A percentile compares a stretch with the other conserved stretches of the same genome.
Conservation (phyloP, 176 grass and related monocot species). For the Musa schizocarpa region DNA sequence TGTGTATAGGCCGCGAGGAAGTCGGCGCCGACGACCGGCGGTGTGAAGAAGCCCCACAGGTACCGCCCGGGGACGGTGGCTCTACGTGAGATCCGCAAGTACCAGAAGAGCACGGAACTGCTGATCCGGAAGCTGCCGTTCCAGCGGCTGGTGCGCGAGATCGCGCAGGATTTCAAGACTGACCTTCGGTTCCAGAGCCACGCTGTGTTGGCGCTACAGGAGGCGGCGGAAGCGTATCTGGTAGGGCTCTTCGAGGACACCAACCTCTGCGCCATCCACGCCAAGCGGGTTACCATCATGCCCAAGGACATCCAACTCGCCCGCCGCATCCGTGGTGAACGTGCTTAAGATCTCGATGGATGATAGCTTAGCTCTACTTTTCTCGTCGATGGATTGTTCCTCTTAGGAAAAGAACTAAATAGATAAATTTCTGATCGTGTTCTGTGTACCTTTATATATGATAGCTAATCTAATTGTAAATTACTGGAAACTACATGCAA, state of each 20-base stretch:
- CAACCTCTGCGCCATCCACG: conserved; percentile 27
- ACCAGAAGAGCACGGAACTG: conserved; percentile 30
- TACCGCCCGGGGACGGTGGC: conserved; percentile 18
- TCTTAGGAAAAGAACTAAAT: not conserved
- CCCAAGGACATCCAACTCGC: conserved; percentile 12
- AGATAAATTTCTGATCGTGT: too few species aligned
- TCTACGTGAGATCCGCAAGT: conserved; percentile 21
- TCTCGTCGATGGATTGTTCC: not conserved
- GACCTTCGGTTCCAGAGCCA: conserved; percentile 26
- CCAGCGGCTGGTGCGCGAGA: conserved; percentile 21
- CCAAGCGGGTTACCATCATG: conserved; percentile 23
- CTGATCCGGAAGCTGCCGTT: conserved; percentile 24
- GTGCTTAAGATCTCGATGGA: not conserved
- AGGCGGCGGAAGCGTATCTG: conserved; percentile 22
- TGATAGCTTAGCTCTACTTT: not conserved
- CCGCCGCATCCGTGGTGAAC: conserved; percentile 3
- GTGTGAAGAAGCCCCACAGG: conserved; percentile 21
- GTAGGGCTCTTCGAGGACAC: conserved; percentile 25
- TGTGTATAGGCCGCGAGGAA: conserved; percentile 9
- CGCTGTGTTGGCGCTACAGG: conserved; percentile 19
- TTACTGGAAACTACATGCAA: too few species aligned
- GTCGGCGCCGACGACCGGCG: conserved; percentile 19
- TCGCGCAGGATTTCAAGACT: conserved; percentile 26
- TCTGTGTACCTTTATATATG: too few species aligned
- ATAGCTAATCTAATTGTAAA: too few species aligned